phyloP scores from a whole-genome alignment of 768 basidiomycete genomes.

The Brasilioporus rufonigricans region DNA sequence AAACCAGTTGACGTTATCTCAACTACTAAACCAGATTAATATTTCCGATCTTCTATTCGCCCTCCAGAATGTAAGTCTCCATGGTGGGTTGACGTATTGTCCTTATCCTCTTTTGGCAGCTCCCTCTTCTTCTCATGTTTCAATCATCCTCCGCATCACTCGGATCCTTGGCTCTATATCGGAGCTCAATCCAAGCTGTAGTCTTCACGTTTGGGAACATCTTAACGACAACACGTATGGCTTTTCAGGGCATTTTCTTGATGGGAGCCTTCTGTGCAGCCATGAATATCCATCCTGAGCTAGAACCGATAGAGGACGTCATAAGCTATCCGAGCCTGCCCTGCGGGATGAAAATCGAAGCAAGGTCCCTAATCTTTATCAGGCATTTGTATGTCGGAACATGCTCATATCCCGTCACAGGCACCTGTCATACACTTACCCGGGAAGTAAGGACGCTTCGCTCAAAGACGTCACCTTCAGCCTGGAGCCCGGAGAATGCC shows the following conservation, averaged over 20 bases:
- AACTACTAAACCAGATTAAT: slow-evolving; percentile 53
- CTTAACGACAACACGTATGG: slow-evolving; percentile 62
- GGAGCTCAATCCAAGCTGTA: slow-evolving; percentile 71
- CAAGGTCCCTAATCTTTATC: slow-evolving; percentile 46
- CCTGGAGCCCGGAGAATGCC: slow-evolving; percentile 70
- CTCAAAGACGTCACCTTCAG: slow-evolving; percentile 68
- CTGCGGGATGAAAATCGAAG: slow-evolving; percentile 68
- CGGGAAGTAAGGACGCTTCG: slow-evolving; percentile 65
- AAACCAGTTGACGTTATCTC: slow-evolving; percentile 41
- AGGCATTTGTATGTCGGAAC: slow-evolving; percentile 6
- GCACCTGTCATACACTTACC: slow-evolving; percentile 75
- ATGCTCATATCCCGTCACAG: slow-evolving; percentile 33
- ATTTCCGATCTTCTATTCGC: slow-evolving; percentile 62
- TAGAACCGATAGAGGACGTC: slow-evolving; percentile 58
- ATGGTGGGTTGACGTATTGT: slow-evolving; percentile 1
- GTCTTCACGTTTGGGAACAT: slow-evolving; percentile 64
- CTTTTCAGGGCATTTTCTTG: slow-evolving; percentile 83
- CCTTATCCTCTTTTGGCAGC: slow-evolving; percentile 39
- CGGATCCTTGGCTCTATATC: slow-evolving; percentile 80
- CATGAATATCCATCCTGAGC: slow-evolving; percentile 62
- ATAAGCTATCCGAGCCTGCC: slow-evolving; percentile 45
- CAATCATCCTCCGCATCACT: slow-evolving; percentile 73
- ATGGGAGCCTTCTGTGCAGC: slow-evolving; percentile 86
- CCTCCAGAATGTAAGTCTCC: slow-evolving; percentile 66
- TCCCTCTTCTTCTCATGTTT: slow-evolving; percentile 70